Evolutionary conservation across 257 asterid genomes (phyloP).

Genomic region (Solanum okadae): DNA sequence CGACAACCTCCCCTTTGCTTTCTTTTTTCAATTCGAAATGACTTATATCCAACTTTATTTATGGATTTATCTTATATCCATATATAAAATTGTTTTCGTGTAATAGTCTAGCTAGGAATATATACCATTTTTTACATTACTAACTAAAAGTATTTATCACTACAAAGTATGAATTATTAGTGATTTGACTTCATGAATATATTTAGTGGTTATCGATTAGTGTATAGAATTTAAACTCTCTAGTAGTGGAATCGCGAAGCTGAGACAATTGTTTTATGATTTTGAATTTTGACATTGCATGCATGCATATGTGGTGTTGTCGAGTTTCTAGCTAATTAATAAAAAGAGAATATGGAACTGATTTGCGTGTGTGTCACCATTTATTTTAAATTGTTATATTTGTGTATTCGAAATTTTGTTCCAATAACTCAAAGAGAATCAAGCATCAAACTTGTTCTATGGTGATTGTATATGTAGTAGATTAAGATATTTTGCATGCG

Average conservation of each 20-base stretch:
- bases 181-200: neutral
- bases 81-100: neutral
- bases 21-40: neutral
- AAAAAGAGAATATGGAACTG: neutral
- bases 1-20: neutral
- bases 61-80: neutral
- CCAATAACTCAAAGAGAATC: neutral
- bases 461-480: neutral
- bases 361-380: neutral
- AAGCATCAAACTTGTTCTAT: neutral
- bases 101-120: neutral
- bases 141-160: neutral
- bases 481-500: neutral
- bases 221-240: neutral
- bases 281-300: neutral
- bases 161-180: neutral
- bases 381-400: neutral
- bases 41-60: neutral
- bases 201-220: neutral
- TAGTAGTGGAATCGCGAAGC: neutral
- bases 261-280: neutral
- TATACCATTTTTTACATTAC: neutral
- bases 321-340: neutral
- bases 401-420: neutral
- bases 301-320: neutral